Percentiles rank a stretch among this genome's conserved stretches.
These are phyloP conservation scores for Protea cynaroides DNA, from an alignment of 164 flowering plant species.

Conservation along the genomic window DNA sequence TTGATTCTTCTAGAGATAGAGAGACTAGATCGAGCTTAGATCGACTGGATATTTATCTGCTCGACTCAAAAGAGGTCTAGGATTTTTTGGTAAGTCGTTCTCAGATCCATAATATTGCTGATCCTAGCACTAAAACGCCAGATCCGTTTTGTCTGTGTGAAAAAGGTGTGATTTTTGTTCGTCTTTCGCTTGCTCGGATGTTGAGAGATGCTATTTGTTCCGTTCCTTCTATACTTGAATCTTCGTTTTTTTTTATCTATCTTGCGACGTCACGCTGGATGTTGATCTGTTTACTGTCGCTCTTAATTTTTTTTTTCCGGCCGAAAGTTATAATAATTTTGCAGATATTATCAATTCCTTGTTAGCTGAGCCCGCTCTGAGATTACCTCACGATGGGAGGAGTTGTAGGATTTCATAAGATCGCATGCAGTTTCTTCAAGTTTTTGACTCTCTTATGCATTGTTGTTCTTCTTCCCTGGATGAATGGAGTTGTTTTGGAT, in stretches of 20 bases:
- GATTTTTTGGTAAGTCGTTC: neutral
- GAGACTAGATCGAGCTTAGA: neutral
- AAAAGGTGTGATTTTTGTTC: neutral
- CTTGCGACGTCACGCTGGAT: neutral
- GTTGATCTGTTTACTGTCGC: neutral
- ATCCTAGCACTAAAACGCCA: neutral
- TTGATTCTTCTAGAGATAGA: neutral
- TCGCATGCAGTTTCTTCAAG: neutral
- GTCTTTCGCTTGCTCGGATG: neutral
- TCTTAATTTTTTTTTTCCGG: neutral
- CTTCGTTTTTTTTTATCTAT: neutral
- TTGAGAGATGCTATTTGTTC: neutral
- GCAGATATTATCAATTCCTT: neutral
- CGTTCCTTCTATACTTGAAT: neutral
- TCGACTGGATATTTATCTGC: neutral
- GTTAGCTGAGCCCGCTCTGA: neutral
- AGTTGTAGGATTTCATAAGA: neutral
- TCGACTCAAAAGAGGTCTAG: neutral
- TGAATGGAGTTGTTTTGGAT: neutral
- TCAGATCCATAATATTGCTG: neutral
- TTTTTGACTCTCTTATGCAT: neutral
- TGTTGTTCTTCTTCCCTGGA: neutral
- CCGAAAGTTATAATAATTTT: neutral
- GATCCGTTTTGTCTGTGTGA: neutral
- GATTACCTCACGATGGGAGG: neutral